phyloP scores from a whole-genome alignment of 2,329 filamentous ascomycete species.

The Fusarium temperatum region DNA sequence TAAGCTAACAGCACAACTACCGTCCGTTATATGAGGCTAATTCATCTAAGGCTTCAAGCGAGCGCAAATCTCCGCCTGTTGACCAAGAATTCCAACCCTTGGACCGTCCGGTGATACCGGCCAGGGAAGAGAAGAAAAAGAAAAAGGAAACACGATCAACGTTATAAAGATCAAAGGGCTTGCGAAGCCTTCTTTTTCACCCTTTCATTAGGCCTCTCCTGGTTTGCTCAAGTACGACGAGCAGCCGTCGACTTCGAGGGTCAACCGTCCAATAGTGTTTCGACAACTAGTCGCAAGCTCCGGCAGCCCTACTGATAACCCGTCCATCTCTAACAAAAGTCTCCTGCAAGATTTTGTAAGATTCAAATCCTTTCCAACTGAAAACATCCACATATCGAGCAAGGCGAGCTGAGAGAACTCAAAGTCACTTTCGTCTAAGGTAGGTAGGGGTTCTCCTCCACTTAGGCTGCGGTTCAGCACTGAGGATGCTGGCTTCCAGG shows the following conservation, averaged over 20 bases:
- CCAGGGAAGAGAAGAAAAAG: neutral
- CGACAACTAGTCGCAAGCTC: constrained; percentile 19
- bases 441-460: neutral
- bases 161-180: constrained; percentile 15
- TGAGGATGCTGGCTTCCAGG: constrained; percentile 39
- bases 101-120: constrained; percentile 15
- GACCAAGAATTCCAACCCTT: constrained; percentile 23
- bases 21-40: constrained; percentile 26
- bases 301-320: neutral
- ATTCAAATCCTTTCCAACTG: neutral
- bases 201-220: neutral
- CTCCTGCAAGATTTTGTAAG: neutral
- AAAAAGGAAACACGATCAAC: constrained; percentile 5
- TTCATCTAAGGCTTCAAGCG: constrained; percentile 27
- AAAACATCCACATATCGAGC: neutral
- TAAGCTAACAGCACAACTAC: constrained; percentile 6
- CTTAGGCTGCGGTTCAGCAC: constrained; percentile 2
- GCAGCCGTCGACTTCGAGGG: neutral
- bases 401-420: constrained; percentile 17
- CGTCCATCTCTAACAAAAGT: neutral
- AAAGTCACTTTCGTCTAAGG: neutral
- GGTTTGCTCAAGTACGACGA: neutral
- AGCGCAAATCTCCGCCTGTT: constrained; percentile 36
- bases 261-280: constrained; percentile 1
- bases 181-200: neutral